Evolutionary conservation across 225 moss, liverwort and hornwort species (phyloP).

Genomic region (Sphagnum contortum): DNA sequence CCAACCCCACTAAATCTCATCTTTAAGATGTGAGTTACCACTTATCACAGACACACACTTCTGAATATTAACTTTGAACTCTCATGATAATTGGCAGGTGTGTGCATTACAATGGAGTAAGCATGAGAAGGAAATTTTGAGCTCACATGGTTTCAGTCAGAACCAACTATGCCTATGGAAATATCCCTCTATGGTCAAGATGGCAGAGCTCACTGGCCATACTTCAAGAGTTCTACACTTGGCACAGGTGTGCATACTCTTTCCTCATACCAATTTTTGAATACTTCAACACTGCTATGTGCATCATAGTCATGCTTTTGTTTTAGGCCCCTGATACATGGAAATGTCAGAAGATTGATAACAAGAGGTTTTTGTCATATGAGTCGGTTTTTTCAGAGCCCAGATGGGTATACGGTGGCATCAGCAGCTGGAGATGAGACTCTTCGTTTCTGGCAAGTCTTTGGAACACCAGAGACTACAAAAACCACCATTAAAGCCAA

Average conservation of each 20-base stretch:
- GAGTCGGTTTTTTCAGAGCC: constrained; percentile 41
- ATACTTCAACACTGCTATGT: too few species aligned
- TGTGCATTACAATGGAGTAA: constrained; percentile 96
- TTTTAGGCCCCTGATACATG: too few species aligned
- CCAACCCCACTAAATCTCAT: too few species aligned
- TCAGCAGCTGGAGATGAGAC: constrained; percentile 97
- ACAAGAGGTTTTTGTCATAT: too few species aligned
- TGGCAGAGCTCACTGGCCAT: constrained; percentile 92
- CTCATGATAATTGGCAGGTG: constrained; percentile 16
- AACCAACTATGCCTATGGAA: constrained; percentile 96
- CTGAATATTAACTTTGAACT: too few species aligned
- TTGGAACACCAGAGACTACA: constrained; percentile 55
- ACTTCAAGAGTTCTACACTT: constrained; percentile 90
- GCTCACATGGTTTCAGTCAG: constrained; percentile 98
- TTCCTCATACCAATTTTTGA: too few species aligned
- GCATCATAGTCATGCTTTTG: too few species aligned
- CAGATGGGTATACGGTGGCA: constrained; percentile 82
- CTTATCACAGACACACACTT: too few species aligned
- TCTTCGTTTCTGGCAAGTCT: constrained; percentile 92
- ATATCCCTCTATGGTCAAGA: constrained; percentile 94
- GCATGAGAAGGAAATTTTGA: constrained; percentile 89
- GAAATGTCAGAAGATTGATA: too few species aligned
- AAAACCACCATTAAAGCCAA: constrained; percentile 42
- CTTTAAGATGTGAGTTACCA: too few species aligned
- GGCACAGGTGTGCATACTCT: constrained; percentile 45